Base-by-base conservation (phyloP, 2,329 filamentous ascomycete species). In the Sclerotinia sclerotiorum region DNA sequence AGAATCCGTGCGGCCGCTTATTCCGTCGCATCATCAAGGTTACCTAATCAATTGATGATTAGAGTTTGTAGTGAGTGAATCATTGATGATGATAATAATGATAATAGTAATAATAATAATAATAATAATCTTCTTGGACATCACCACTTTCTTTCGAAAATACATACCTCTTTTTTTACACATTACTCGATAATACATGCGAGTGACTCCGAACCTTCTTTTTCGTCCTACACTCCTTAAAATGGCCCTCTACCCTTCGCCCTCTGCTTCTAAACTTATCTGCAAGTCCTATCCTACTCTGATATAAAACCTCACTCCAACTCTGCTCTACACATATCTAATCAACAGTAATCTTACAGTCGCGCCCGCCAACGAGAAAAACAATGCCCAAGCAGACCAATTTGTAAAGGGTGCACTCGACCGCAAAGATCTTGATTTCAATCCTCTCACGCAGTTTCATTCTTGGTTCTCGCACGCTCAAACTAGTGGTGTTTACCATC, bases 361-460 rank as follows among this genome's bases (percentile, higher is more conserved):
- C 79, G 89, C 90, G 7, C 89, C 90, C 5, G 87, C 87, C 55
- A 86, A 84, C 81, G 83, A 72, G 80, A 85, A 71, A 79, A 74
- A 82, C 65, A 81, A 85, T 65, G 81, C 83, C 1, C 90, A 91
- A 78, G 92, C 93, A 15, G 87, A 87, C 32, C 93, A 97, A 79
- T 97, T 94, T 83, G 87, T 85, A 62, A 84, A 84, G 78, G 87
- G 86, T 74, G 82, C 84, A 1, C 87, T 97, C 42, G 82, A 84
- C 48, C 84, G 82, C 58, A 75, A 79, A 0, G 85, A 92, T 76
- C 87, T 96, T 24, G 79, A 86, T 74, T 76, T 83, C 1, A 85
- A 85, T 67, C 95, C 95, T 0, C 87, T 94, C 69, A 82, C 84
- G 44, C 95, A 98, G 82, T 99, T 98, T 83, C 87, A 97, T 82